Conservation (phyloP, 495 filamentous ascomycete genomes). For the Aspergillus leporis region DNA sequence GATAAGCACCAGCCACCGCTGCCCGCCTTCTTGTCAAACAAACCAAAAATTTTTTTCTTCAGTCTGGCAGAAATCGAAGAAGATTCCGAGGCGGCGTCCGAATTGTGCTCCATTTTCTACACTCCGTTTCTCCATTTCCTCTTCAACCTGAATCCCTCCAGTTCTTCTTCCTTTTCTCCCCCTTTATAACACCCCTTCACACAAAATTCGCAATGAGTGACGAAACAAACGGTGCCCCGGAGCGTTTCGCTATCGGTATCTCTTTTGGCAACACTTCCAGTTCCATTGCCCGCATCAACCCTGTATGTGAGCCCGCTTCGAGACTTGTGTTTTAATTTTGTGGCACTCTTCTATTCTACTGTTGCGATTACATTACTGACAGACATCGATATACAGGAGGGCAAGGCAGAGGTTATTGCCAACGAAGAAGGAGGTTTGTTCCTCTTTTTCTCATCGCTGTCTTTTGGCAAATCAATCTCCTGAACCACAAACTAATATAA, state of each 20-base stretch:
- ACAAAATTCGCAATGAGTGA: conserved; percentile 53
- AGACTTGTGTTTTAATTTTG: neutral
- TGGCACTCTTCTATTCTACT: neutral
- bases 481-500: conserved; percentile 12
- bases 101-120: conserved; percentile 24
- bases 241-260: conserved; percentile 86
- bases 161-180: conserved; percentile 20
- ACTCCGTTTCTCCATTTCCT: conserved; percentile 1
- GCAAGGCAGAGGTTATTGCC: conserved; percentile 95
- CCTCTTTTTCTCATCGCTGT: neutral
- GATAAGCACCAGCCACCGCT: conserved; percentile 43
- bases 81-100: conserved; percentile 24
- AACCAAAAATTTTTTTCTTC: conserved; percentile 28
- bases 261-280: conserved; percentile 98
- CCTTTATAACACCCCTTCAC: neutral
- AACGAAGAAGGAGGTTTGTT: conserved; percentile 94
- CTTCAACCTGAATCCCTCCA: conserved; percentile 1
- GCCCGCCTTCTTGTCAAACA: conserved; percentile 23
- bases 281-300: conserved; percentile 84
- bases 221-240: conserved; percentile 44
- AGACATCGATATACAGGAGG: conserved; percentile 57
- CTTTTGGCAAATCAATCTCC: conserved; percentile 4
- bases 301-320: conserved; percentile 42
- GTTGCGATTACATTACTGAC: conserved; percentile 11
- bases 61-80: conserved; percentile 29